These are phyloP conservation scores for Marasmius fiardii DNA, from an alignment of 1,284 basidiomycete genomes.

Conservation along the genomic window DNA sequence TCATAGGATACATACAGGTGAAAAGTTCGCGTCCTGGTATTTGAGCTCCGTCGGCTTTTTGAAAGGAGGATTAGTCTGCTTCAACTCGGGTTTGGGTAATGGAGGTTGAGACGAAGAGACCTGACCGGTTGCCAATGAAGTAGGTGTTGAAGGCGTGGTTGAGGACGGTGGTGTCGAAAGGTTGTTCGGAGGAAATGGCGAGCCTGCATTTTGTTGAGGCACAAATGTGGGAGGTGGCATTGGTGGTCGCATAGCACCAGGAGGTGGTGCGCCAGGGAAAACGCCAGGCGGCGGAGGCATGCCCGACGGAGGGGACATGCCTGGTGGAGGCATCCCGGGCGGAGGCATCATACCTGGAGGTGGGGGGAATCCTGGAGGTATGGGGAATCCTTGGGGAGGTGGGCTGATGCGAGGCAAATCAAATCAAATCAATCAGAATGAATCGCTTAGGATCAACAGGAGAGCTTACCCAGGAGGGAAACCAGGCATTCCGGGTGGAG, in stretches of 20 bases:
- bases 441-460: constrained; percentile 3
- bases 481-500: constrained; percentile 19
- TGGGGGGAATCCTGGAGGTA: constrained; percentile 30
- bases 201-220: constrained; percentile 18
- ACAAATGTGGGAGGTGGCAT: constrained; percentile 34
- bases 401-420: constrained; percentile 36
- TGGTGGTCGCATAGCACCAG: constrained; percentile 30
- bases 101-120: constrained; percentile 36
- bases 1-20: constrained; percentile 47
- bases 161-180: constrained; percentile 21
- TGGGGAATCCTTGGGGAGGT: constrained; percentile 40
- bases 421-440: constrained; percentile 13
- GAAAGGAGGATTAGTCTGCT: constrained; percentile 66
- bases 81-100: constrained; percentile 53
- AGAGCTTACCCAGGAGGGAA: constrained; percentile 22
- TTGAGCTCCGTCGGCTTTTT: constrained; percentile 79
- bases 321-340: constrained; percentile 21
- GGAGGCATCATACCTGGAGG: constrained; percentile 18
- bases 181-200: constrained; percentile 14
- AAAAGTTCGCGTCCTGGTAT: constrained; percentile 74
- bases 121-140: constrained; percentile 15
- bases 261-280: constrained; percentile 31
- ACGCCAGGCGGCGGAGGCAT: constrained; percentile 26
- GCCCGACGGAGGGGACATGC: constrained; percentile 23
- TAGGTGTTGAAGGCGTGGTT: constrained; percentile 21